Percentiles rank a stretch among this genome's conserved stretches.
Conservation (phyloP, 73 alveolate species). For the Paramecium octaurelia region DNA sequence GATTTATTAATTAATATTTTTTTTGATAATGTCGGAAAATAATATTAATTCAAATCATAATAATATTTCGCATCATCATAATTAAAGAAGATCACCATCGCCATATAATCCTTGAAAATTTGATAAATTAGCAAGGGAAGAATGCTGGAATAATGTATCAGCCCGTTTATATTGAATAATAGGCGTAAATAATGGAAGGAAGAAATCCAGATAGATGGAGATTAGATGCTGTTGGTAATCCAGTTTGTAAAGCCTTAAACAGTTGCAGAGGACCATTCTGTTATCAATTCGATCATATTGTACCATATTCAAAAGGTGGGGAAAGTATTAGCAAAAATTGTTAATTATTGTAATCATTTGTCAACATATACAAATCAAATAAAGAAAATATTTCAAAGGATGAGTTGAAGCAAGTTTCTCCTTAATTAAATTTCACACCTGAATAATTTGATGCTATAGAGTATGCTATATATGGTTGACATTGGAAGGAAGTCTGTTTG, state of each 20-base stretch:
- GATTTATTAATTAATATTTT: background rate
- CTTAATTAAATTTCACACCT: slow-evolving; percentile 52
- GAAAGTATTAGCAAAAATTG: slow-evolving; percentile 85
- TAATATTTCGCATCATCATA: background rate
- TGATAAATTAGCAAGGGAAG: background rate
- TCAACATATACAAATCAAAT: slow-evolving; percentile 87
- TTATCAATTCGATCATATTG: slow-evolving; percentile 97
- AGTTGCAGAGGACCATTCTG: slow-evolving; percentile 84
- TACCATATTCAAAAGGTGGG: slow-evolving; percentile 97
- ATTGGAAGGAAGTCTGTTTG: background rate
- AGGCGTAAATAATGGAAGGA: slow-evolving; percentile 76
- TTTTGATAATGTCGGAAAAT: background rate
- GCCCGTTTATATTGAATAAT: no score
- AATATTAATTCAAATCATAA: background rate
- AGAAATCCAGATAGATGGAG: slow-evolving; percentile 97
- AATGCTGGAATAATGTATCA: slow-evolving; percentile 3
- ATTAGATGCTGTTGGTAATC: slow-evolving; percentile 94
- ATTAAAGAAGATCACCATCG: background rate
- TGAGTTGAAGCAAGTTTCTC: slow-evolving; percentile 64
- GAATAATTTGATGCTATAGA: slow-evolving; percentile 85
- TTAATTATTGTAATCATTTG: slow-evolving; percentile 90
- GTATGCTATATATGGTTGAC: slow-evolving; percentile 79
- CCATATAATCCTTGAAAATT: slow-evolving; percentile 10
- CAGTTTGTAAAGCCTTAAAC: slow-evolving; percentile 69
- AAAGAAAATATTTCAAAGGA: slow-evolving; percentile 59